Evolutionary conservation across 2,329 filamentous ascomycete species (phyloP).

Genomic region (Ophiocordyceps camponoti-rufipedis): DNA sequence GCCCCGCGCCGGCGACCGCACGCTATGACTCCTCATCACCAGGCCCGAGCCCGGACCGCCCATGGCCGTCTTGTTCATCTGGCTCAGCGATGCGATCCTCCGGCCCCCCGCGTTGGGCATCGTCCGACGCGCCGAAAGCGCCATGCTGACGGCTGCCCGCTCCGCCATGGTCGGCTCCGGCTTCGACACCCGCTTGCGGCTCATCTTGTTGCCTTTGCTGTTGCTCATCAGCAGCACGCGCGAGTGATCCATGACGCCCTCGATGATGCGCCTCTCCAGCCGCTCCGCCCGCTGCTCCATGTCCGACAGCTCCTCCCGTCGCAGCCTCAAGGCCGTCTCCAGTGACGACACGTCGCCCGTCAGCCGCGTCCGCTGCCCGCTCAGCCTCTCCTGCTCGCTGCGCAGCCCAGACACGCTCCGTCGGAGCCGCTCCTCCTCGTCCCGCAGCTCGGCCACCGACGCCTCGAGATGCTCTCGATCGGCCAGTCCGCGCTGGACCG

Average conservation of each 20-base stretch:
- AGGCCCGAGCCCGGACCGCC: conserved; percentile 25
- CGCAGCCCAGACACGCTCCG: conserved; percentile 39
- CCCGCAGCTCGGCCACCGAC: conserved; percentile 30
- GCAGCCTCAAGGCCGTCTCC: conserved; percentile 74
- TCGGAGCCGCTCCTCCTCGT: conserved; percentile 34
- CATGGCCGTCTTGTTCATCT: conserved; percentile 50
- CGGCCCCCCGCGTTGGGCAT: conserved; percentile 40
- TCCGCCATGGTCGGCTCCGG: conserved; percentile 7
- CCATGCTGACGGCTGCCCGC: conserved; percentile 21
- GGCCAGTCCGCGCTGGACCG: conserved; percentile 58
- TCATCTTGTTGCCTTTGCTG: conserved; percentile 35
- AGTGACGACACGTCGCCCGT: conserved; percentile 77
- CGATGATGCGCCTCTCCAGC: conserved; percentile 79
- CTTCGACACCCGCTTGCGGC: conserved; percentile 35
- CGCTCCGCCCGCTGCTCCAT: conserved; percentile 84
- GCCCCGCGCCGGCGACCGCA: conserved; percentile 38
- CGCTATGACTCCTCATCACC: conserved; percentile 62
- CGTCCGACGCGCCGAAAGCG: conserved; percentile 32
- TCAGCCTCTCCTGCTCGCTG: conserved; percentile 56
- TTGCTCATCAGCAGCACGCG: conserved; percentile 71
- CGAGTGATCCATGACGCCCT: conserved; percentile 92
- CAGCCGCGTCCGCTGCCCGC: conserved; percentile 60
- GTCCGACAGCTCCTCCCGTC: conserved; percentile 73
- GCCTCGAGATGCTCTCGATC: conserved; percentile 45
- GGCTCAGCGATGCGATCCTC: conserved; percentile 76